Evolutionary conservation across 1,139 yeast species (phyloP), one percentile per base, ranked within the genome.

Genomic region (Kluyveromyces sp.): DNA sequence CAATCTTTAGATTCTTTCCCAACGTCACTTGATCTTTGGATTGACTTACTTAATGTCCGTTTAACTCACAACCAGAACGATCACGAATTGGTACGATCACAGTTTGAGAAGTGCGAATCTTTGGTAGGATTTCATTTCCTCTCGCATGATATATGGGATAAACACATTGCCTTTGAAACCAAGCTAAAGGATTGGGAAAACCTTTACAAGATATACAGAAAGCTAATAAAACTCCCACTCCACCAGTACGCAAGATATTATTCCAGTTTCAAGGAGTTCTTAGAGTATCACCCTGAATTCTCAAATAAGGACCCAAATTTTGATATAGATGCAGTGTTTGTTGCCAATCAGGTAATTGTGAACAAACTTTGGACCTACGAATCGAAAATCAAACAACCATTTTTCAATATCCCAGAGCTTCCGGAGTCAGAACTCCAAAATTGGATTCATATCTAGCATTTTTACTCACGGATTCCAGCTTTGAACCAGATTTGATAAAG

Each of bases 181-280:
- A 52, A 57, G 21, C 57, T 61, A 39, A 50, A 51, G 10, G 48
- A 55, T 26, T 53, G 55, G 48, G 52, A 53, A 7, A 60, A 63
- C 21, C 60, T 74, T 5, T 55, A 73, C 4, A 51, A 56, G 4
- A 56, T 78, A 2, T 72, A 79, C 50, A 55, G 71, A 36, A 65
- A 67, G 44, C 65, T 81, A 7, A 66, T 78, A 5, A 60, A 58
- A 21, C 66, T 81, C 2, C 92, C 94, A 0, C 64, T 83, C 33
- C 83, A 84, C 62, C 86, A 82, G 55, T 83, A 84, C 59, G 78
- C 90, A 0, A 77, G 72, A 53, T 83, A 80, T 59, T 79, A 74
- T 54, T 74, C 74, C 43, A 70, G 71, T 33, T 80, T 78, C 51
- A 60, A 67, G 32, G 74, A 73, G 28, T 60, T 78, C 8, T 66